These are phyloP conservation scores for Lipomyces chichibuensis DNA, from an alignment of 805 yeast genomes.

Conservation along the genomic window DNA sequence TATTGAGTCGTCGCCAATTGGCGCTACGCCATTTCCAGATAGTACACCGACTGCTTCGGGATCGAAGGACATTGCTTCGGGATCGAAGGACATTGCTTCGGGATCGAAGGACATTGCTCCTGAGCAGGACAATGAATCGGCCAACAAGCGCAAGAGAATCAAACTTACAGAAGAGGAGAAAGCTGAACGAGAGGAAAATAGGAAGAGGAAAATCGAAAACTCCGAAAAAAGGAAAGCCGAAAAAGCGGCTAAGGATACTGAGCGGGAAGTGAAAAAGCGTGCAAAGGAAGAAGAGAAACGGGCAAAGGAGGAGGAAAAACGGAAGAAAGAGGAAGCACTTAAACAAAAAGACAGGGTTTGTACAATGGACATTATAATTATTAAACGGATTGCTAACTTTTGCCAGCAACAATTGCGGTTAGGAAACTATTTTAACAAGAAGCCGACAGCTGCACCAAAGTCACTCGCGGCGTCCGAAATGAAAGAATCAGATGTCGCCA, in stretches of 20 bases:
- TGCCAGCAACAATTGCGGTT: slow-evolving; percentile 31
- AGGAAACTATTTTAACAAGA: slow-evolving; percentile 27
- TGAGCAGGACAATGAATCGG: slow-evolving; percentile 2
- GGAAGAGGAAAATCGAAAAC: slow-evolving; percentile 15
- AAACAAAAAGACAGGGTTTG: slow-evolving; percentile 18
- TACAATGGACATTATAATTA: slow-evolving; percentile 2
- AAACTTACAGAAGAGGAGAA: slow-evolving; percentile 27
- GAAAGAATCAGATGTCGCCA: slow-evolving; percentile 6
- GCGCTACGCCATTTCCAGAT: neutral
- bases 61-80: neutral
- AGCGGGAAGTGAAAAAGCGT: slow-evolving; percentile 36
- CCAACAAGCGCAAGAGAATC: slow-evolving; percentile 20
- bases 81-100: neutral
- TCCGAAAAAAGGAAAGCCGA: slow-evolving; percentile 16
- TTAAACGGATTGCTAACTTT: slow-evolving; percentile 18
- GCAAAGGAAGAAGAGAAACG: slow-evolving; percentile 38
- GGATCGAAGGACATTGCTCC: neutral
- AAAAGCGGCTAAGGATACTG: slow-evolving; percentile 21
- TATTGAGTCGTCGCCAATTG: neutral
- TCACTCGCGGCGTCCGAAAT: neutral
- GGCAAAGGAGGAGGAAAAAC: slow-evolving; percentile 36
- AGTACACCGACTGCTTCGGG: neutral
- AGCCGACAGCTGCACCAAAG: slow-evolving; percentile 11
- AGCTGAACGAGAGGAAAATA: slow-evolving; percentile 27
- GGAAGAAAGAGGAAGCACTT: slow-evolving; percentile 29